phyloP scores from a whole-genome alignment of 345 rosid species.

The Salix brachista region DNA sequence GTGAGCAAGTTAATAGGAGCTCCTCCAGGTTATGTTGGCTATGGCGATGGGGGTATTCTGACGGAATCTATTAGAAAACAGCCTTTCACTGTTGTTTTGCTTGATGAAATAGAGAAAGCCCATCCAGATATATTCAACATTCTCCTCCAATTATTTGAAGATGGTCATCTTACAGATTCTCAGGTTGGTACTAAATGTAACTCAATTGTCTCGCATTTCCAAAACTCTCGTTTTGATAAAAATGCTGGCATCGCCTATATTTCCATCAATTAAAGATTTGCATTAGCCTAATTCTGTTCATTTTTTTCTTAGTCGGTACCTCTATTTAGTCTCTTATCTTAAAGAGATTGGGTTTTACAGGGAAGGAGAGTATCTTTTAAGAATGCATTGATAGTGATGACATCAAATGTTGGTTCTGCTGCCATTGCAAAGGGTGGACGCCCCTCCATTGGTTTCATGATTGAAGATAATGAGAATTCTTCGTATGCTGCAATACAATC shows the following conservation, averaged over 20 bases:
- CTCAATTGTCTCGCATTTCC: neutral
- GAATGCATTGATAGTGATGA: conserved; percentile 91
- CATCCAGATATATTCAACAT: conserved; percentile 96
- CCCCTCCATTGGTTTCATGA: conserved; percentile 60
- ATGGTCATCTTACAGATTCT: conserved; percentile 96
- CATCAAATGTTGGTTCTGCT: conserved; percentile 86
- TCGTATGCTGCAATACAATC: conserved; percentile 78
- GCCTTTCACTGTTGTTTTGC: conserved; percentile 83
- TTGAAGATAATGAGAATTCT: conserved; percentile 46
- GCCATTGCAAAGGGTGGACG: conserved; percentile 88
- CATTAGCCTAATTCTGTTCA: neutral
- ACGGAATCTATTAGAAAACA: conserved; percentile 95
- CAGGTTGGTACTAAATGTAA: conserved; percentile 49
- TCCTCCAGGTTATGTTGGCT: conserved; percentile 94
- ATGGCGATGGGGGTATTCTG: conserved; percentile 87
- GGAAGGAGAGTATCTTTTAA: conserved; percentile 92
- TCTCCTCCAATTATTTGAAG: conserved; percentile 95
- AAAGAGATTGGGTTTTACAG: conserved; percentile 30
- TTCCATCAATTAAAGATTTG: neutral
- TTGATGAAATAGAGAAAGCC: conserved; percentile 44
- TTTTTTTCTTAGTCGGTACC: neutral
- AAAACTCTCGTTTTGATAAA: neutral
- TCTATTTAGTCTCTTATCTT: conserved; percentile 7
- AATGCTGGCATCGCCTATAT: neutral
- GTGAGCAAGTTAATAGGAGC: conserved; percentile 94